These are phyloP conservation scores for Catunica adiposa DNA, from an alignment of 2,329 filamentous ascomycete species.

Conservation along the genomic window DNA sequence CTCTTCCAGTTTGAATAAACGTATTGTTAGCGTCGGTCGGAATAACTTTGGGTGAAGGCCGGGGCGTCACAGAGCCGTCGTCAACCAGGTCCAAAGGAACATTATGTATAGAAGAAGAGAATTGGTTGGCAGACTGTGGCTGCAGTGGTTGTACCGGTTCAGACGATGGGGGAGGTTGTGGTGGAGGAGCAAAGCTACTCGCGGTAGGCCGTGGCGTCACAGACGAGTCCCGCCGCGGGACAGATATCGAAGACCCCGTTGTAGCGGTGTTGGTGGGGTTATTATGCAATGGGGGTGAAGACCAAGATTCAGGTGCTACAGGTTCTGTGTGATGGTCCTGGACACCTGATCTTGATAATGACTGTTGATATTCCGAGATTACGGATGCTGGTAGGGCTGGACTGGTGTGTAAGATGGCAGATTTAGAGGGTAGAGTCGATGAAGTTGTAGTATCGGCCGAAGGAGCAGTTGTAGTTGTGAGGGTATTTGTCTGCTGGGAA, in stretches of 20 bases:
- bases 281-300: background rate
- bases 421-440: background rate
- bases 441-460: background rate
- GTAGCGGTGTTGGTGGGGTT: constrained; percentile 5
- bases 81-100: constrained; percentile 7
- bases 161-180: constrained; percentile 5
- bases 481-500: constrained; percentile 8
- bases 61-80: constrained; percentile 12
- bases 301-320: background rate
- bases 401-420: background rate
- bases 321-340: background rate
- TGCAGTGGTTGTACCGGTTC: no score
- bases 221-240: constrained; percentile 4
- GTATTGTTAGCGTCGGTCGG: constrained; percentile 5
- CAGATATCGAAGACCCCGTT: constrained; percentile 9
- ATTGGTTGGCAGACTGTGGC: no score
- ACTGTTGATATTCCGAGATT: background rate
- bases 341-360: background rate
- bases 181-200: constrained; percentile 1
- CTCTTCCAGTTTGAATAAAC: background rate
- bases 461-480: constrained; percentile 5
- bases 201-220: constrained; percentile 1
- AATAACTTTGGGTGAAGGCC: constrained; percentile 8
- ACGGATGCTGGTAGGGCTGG: background rate
- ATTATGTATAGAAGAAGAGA: constrained; percentile 1